These are phyloP conservation scores for Strigomonas galati DNA, from an alignment of 208 protist species.

Conservation along the genomic window DNA sequence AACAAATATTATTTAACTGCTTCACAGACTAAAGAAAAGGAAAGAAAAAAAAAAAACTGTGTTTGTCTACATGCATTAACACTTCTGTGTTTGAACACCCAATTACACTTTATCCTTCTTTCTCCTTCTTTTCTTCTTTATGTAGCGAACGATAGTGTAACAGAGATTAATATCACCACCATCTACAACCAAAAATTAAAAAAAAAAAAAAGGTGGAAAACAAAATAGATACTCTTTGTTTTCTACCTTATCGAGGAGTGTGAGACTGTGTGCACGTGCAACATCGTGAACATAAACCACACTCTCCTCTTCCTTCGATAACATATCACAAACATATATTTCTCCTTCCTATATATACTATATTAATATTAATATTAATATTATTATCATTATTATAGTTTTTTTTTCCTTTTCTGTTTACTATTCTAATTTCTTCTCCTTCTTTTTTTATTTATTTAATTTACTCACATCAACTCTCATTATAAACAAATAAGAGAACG, in stretches of 20 bases:
- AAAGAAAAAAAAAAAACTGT: no score
- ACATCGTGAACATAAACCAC: no score
- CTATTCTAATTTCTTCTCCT: slow-evolving; percentile 7
- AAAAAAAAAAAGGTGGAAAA: slow-evolving; percentile 7
- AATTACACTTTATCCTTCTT: no score
- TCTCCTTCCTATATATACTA: background rate
- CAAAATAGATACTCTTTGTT: background rate
- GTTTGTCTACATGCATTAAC: no score
- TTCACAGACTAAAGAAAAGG: no score
- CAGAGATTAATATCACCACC: no score
- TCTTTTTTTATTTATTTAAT: slow-evolving; percentile 8
- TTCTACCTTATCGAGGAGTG: no score
- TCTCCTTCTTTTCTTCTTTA: no score
- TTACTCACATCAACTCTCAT: background rate
- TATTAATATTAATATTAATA: slow-evolving; percentile 7
- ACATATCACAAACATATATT: background rate
- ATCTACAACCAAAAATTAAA: background rate
- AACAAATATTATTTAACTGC: background rate
- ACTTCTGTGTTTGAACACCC: no score
- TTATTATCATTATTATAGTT: slow-evolving; percentile 13
- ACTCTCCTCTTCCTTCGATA: no score
- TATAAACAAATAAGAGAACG: background rate
- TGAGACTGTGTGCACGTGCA: no score
- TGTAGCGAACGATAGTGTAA: no score
- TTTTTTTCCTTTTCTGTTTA: slow-evolving; percentile 11